Evolutionary conservation across 2,329 filamentous ascomycete species (phyloP), one percentile per base, ranked within the genome.

Genomic region (Sporothrix euskadiensis): DNA sequence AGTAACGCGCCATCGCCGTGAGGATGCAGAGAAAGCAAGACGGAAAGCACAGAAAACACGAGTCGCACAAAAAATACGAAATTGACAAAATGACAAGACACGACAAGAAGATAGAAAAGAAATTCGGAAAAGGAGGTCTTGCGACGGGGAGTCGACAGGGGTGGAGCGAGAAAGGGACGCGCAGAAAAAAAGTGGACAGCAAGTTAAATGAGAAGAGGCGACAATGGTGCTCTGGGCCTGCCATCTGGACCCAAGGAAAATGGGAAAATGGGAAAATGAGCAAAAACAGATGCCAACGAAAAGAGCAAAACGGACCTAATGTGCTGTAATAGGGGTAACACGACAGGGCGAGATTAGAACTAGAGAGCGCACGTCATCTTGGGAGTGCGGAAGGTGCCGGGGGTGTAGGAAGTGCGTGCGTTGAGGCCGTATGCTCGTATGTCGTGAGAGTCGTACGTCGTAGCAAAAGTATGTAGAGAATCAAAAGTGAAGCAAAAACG

Each of bases 281-380:
- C 35, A 70, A 68, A 65, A 66, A 14, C 4, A 26, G 56, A 9
- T 10, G 39, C 41, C 12, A 39, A 57, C 14, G 8, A 44, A 22
- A 14, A 26, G 35, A 63, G 14, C 57, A 41, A 68, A 57, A 68
- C 41, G 63, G 16, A 32, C 30, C 35, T 30, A 14, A 63, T 69
- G 61, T 47, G 39, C 39, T 30, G 61, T n/a, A 30, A 19, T n/a
- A 69, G 63, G 30, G 47, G 30, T 39, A 26, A 66, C 61, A 66
- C 61, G 61, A 66, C 61, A n/a, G 57, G 57, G 39, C 22, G 22
- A 66, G 61, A 66, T 66, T 47, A 30, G 39, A 66, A 19, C 52
- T 61, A 74, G 26, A 69, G 69, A 65, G 73, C 75, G 72, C 75
- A 73, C 65, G 73, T 73, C 75, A 76, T 75, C 49, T 56, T 73